Conservation (phyloP, 306 rosid species). For the Vigna trinervia region DNA sequence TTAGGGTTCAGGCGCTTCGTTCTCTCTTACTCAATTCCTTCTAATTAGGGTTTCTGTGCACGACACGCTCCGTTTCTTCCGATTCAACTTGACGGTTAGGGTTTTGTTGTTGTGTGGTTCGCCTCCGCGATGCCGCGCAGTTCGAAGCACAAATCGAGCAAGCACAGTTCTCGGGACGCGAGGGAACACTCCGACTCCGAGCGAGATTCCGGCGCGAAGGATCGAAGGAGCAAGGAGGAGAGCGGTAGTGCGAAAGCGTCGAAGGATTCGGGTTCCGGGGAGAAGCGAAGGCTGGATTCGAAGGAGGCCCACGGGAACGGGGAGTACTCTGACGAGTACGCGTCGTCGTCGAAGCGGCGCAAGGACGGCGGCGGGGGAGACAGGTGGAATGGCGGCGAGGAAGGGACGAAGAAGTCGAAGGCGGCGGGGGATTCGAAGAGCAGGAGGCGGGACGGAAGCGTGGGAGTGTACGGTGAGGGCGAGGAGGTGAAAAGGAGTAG, state of each 20-base stretch:
- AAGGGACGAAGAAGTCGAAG: slow-evolving; percentile 72
- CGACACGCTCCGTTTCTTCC: not conserved
- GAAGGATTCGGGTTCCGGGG: slow-evolving; percentile 66
- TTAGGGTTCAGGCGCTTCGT: slow-evolving; percentile 55
- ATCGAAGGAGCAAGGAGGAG: slow-evolving; percentile 85
- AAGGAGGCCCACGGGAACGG: slow-evolving; percentile 79
- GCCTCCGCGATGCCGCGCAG: slow-evolving; percentile 86
- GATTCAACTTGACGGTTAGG: slow-evolving; percentile 49
- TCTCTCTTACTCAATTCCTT: slow-evolving; percentile 34
- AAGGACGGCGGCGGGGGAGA: slow-evolving; percentile 83
- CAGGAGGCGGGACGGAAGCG: slow-evolving; percentile 74
- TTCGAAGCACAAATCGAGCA: slow-evolving; percentile 95
- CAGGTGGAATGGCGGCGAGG: slow-evolving; percentile 94
- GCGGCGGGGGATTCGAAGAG: slow-evolving; percentile 72
- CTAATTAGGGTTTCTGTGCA: slow-evolving; percentile 56
- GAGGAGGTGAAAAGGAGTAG: slow-evolving; percentile 79
- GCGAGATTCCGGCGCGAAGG: slow-evolving; percentile 72
- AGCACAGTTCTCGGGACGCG: slow-evolving; percentile 82
- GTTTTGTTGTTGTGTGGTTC: slow-evolving; percentile 46
- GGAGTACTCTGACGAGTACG: slow-evolving; percentile 72
- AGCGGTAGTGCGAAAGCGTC: slow-evolving; percentile 54
- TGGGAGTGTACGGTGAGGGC: slow-evolving; percentile 70
- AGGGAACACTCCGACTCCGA: slow-evolving; percentile 92
- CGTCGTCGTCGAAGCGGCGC: slow-evolving; percentile 81
- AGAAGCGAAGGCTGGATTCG: slow-evolving; percentile 84